Conservation (phyloP, 768 basidiomycete genomes). For the Boletus tylopilopsis region DNA sequence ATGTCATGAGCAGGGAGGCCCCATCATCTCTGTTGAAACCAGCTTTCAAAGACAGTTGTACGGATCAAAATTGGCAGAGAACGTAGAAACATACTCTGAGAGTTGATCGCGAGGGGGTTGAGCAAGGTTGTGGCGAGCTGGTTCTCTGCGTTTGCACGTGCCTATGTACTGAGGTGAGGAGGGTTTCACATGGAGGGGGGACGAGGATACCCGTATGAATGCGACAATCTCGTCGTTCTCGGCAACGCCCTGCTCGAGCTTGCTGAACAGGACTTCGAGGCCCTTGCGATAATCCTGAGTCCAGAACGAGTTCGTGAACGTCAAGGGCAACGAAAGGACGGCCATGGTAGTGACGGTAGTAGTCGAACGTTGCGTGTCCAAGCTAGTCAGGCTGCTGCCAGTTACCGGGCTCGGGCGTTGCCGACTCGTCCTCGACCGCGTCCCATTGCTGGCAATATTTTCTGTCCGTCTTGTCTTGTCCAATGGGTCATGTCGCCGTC, state of each 20-base stretch:
- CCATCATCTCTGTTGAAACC: constrained; percentile 83
- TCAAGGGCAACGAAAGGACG: constrained; percentile 82
- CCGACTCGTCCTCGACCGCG: constrained; percentile 32
- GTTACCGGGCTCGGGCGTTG: constrained; percentile 20
- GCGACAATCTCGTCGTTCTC: constrained; percentile 83
- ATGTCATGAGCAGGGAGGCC: constrained; percentile 74
- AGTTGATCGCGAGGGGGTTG: constrained; percentile 45
- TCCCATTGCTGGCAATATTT: constrained; percentile 16
- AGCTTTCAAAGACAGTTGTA: constrained; percentile 36
- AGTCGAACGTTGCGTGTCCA: constrained; percentile 16
- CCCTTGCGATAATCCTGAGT: constrained; percentile 85
- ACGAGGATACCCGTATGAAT: constrained; percentile 71
- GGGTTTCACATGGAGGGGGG: not conserved
- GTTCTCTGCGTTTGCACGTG: constrained; percentile 67
- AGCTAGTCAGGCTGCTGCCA: not conserved
- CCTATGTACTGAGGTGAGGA: constrained; percentile 42
- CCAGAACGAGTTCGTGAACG: constrained; percentile 94
- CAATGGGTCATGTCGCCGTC: constrained; percentile 60
- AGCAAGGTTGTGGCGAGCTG: constrained; percentile 59
- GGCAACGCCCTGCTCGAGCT: constrained; percentile 78
- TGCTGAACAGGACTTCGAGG: constrained; percentile 69
- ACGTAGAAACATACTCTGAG: constrained; percentile 39
- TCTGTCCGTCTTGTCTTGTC: constrained; percentile 5
- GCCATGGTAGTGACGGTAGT: constrained; percentile 52
- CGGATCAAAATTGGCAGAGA: constrained; percentile 1